Evolutionary conservation across 2,329 filamentous ascomycete genomes (phyloP).

Genomic region (Mollisia scopiformis): DNA sequence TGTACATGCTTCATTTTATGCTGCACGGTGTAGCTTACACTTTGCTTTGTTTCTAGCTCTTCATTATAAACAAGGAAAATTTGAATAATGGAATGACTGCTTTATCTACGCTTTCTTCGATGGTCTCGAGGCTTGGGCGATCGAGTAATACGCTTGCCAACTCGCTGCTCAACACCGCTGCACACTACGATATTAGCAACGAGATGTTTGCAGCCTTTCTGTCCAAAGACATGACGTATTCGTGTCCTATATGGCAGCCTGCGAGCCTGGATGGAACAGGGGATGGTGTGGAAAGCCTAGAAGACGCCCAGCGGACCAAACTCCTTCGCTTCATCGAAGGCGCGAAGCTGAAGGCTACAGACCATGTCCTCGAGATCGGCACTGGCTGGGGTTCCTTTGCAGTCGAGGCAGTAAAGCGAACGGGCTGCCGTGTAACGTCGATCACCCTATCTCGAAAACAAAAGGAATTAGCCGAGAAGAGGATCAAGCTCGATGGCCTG

Average conservation of each 20-base stretch:
- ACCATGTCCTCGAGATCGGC: constrained; percentile 3
- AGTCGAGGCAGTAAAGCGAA: neutral
- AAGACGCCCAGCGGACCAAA: constrained; percentile 1
- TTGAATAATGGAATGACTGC: constrained; percentile 1
- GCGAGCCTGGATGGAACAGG: no score
- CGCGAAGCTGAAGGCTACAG: neutral
- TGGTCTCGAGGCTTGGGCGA: neutral
- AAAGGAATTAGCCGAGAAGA: neutral
- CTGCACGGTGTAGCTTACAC: neutral
- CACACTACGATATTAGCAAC: constrained; percentile 5
- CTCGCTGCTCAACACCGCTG: constrained; percentile 39
- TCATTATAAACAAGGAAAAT: neutral
- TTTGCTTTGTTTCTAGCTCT: neutral
- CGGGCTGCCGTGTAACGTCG: constrained; percentile 1
- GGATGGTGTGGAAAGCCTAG: neutral
- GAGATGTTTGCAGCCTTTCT: constrained; percentile 1
- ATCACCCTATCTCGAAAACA: neutral
- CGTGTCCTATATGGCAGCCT: constrained; percentile 1
- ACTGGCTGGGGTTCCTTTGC: neutral
- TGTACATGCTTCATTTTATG: neutral
- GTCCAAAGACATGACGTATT: constrained; percentile 5
- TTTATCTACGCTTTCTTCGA: neutral
- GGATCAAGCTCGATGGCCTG: neutral
- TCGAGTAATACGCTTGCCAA: neutral
- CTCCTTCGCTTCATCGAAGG: neutral